Percentiles rank a stretch among this genome's conserved stretches.
Evolutionary conservation across 1,284 basidiomycete species (phyloP).

Genomic region (Phellopilus nigrolimitatus): DNA sequence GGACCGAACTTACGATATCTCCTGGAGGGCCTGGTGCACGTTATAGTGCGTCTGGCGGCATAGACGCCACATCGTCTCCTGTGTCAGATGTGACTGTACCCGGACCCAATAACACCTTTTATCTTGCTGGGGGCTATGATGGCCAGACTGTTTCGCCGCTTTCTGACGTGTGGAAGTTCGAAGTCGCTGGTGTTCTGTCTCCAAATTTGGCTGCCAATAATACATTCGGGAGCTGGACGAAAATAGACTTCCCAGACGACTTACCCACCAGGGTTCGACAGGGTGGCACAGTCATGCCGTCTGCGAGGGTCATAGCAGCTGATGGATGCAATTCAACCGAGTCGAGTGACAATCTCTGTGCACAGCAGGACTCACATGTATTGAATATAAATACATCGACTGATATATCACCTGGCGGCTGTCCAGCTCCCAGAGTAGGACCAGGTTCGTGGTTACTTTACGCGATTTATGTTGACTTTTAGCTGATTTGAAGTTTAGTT

Average conservation of each 20-base stretch:
- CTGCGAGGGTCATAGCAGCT: constrained; percentile 39
- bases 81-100: constrained; percentile 40
- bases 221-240: constrained; percentile 56
- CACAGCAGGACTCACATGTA: constrained; percentile 50
- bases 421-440: constrained; percentile 66
- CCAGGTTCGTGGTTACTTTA: constrained; percentile 28
- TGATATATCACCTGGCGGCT: constrained; percentile 40
- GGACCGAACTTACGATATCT: constrained; percentile 53
- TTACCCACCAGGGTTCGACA: constrained; percentile 41
- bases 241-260: constrained; percentile 33
- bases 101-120: constrained; percentile 62
- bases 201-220: constrained; percentile 50
- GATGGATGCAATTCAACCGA: constrained; percentile 56
- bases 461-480: neutral
- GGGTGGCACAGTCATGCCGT: constrained; percentile 50
- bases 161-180: constrained; percentile 63
- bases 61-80: constrained; percentile 46
- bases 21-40: constrained; percentile 52
- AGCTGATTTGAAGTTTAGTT: constrained; percentile 23
- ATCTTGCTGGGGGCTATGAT: constrained; percentile 61
- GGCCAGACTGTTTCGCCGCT: constrained; percentile 41
- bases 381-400: constrained; percentile 39
- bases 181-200: constrained; percentile 62
- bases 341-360: constrained; percentile 44
- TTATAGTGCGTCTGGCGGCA: constrained; percentile 68